Percentiles rank a stretch among this genome's conserved stretches.
Evolutionary conservation across 257 asterid species (phyloP).

Genomic region (Echium plantagineum): DNA sequence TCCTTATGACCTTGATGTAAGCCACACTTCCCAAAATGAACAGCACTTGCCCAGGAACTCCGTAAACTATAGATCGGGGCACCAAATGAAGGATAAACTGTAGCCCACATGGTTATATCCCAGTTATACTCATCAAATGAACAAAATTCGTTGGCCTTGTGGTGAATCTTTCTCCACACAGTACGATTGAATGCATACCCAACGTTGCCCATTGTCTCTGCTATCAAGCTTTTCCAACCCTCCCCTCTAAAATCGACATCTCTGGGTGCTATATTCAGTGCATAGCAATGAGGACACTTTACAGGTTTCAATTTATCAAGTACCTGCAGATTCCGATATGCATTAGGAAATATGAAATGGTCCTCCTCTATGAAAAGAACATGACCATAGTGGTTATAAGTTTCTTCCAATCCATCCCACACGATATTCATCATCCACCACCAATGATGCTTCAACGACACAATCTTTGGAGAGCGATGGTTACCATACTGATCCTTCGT

Average conservation of each 20-base stretch:
- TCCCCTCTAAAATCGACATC: conserved; percentile 84
- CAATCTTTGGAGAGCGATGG: conserved; percentile 74
- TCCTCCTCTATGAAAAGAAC: conserved; percentile 89
- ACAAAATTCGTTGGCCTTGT: conserved; percentile 63
- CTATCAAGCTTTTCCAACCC: conserved; percentile 57
- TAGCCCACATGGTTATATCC: conserved; percentile 99
- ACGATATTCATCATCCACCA: conserved; percentile 93
- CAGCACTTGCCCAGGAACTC: conserved; percentile 81
- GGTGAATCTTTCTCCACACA: conserved; percentile 75
- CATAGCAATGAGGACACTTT: conserved; percentile 84
- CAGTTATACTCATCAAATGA: conserved; percentile 87
- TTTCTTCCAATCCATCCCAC: conserved; percentile 73
- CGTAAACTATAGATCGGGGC: conserved; percentile 65
- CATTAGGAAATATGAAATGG: conserved; percentile 86
- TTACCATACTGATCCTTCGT: conserved; percentile 83
- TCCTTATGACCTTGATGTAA: conserved; percentile 87
- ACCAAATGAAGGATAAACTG: conserved; percentile 91
- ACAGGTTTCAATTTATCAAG: conserved; percentile 50
- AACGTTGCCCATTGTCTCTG: conserved; percentile 93
- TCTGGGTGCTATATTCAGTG: conserved; percentile 82
- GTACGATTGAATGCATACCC: conserved; percentile 85
- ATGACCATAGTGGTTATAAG: conserved; percentile 40
- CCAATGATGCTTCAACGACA: conserved; percentile 78
- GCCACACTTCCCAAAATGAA: conserved; percentile 92
- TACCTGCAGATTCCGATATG: conserved; percentile 64